Conservation (phyloP, 306 rosid genomes). For the Begonia fuchsioides region DNA sequence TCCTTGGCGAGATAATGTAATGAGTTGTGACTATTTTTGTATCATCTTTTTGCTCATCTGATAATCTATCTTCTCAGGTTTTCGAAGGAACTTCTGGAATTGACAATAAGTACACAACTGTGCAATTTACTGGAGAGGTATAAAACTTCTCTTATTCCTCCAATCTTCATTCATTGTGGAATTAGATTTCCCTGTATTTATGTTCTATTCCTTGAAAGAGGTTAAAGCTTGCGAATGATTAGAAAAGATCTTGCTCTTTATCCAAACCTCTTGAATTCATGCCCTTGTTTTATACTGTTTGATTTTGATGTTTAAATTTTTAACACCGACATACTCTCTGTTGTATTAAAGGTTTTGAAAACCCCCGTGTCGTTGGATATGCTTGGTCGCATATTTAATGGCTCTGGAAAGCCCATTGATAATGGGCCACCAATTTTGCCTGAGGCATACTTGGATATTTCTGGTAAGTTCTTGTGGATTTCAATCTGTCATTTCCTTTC, state of each 20-base stretch:
- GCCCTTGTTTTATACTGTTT: no score
- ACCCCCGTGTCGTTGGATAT: conserved; percentile 97
- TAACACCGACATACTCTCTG: conserved; percentile 8
- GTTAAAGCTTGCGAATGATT: no score
- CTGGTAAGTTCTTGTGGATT: conserved; percentile 38
- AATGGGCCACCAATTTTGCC: conserved; percentile 98
- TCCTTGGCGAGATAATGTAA: no score
- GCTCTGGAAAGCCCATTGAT: conserved; percentile 98
- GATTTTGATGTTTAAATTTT: background rate
- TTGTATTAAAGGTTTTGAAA: conserved; percentile 61
- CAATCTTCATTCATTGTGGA: conserved; percentile 2
- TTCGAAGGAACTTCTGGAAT: conserved; percentile 99
- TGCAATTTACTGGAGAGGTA: conserved; percentile 99
- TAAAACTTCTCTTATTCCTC: conserved; percentile 7
- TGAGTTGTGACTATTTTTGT: background rate
- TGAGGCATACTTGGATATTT: conserved; percentile 96
- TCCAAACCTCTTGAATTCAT: no score
- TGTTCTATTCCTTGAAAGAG: no score
- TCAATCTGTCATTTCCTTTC: background rate
- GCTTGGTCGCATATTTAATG: conserved; percentile 98
- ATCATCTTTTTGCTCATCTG: conserved; percentile 4
- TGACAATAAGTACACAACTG: conserved; percentile 92
- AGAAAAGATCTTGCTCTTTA: background rate
- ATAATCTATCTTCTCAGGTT: conserved; percentile 34
- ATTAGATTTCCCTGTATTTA: no score